Conservation (phyloP, 1,284 basidiomycete genomes). For the Chalciporus piperatoides region DNA sequence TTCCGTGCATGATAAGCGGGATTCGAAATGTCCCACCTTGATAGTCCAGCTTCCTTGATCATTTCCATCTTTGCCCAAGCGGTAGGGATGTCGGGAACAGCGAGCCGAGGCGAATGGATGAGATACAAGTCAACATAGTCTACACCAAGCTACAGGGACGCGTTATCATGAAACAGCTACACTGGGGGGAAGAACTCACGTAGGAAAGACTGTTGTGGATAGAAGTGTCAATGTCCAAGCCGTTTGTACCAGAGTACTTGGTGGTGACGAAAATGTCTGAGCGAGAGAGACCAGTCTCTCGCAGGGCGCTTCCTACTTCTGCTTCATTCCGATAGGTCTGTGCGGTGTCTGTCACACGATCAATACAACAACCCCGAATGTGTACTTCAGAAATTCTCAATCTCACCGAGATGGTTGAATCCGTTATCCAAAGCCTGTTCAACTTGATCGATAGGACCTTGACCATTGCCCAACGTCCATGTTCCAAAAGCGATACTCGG, state of each 20-base stretch:
- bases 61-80: conserved; percentile 63
- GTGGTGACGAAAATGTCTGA: conserved; percentile 49
- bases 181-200: conserved; percentile 31
- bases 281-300: conserved; percentile 44
- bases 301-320: conserved; percentile 47
- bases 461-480: conserved; percentile 49
- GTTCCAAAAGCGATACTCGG: conserved; percentile 54
- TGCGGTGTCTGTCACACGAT: conserved; percentile 40
- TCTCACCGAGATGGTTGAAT: conserved; percentile 49
- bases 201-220: conserved; percentile 56
- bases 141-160: conserved; percentile 49
- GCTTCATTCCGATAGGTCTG: conserved; percentile 48
- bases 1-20: background rate
- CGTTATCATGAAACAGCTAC: background rate
- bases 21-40: conserved; percentile 41
- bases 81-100: conserved; percentile 50
- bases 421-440: conserved; percentile 51
- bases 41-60: conserved; percentile 51
- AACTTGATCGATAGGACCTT: conserved; percentile 46
- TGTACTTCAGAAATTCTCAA: background rate
- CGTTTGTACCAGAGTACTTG: conserved; percentile 57
- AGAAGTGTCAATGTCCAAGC: conserved; percentile 49
- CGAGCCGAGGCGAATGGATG: conserved; percentile 53
- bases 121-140: conserved; percentile 71
- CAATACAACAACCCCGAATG: background rate